phyloP scores from a whole-genome alignment of 1,139 yeast species.

The Blastobotrys proliferans region DNA sequence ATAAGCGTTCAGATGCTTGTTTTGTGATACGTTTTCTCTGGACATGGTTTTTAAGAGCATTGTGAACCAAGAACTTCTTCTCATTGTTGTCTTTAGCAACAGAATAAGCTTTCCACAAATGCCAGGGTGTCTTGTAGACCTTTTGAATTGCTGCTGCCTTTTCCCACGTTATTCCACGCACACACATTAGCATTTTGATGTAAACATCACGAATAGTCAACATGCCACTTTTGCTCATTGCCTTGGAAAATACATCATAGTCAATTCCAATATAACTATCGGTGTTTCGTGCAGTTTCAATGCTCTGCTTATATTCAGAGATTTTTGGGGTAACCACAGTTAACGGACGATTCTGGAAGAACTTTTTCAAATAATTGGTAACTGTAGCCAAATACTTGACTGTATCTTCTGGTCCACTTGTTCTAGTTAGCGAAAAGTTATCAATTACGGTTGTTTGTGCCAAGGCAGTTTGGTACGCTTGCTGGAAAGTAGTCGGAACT shows the following conservation, averaged over 20 bases:
- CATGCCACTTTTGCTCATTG: conserved; percentile 67
- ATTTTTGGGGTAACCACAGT: conserved; percentile 46
- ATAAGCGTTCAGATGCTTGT: conserved; percentile 56
- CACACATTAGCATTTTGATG: conserved; percentile 69
- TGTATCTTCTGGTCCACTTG: conserved; percentile 73
- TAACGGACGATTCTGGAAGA: conserved; percentile 24
- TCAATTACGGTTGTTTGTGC: conserved; percentile 66
- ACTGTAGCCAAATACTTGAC: conserved; percentile 56
- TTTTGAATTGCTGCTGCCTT: conserved; percentile 76
- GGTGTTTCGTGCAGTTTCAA: conserved; percentile 32
- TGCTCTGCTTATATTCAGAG: conserved; percentile 32
- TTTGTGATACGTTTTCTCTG: conserved; percentile 61
- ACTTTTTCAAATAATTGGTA: conserved; percentile 46
- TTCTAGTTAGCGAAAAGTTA: conserved; percentile 63
- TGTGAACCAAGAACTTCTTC: conserved; percentile 39
- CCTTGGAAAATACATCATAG: conserved; percentile 61
- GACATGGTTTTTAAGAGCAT: conserved; percentile 48
- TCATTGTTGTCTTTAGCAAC: conserved; percentile 37
- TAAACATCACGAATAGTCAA: conserved; percentile 74
- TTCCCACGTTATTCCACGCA: conserved; percentile 77
- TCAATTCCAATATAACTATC: conserved; percentile 49
- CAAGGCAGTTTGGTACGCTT: conserved; percentile 72
- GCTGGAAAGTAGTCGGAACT: conserved; percentile 45
- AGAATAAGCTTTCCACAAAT: conserved; percentile 42
- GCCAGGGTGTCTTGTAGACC: conserved; percentile 59